Conservation (phyloP, 1,139 yeast species). For the Yamadazyma aaseri region DNA sequence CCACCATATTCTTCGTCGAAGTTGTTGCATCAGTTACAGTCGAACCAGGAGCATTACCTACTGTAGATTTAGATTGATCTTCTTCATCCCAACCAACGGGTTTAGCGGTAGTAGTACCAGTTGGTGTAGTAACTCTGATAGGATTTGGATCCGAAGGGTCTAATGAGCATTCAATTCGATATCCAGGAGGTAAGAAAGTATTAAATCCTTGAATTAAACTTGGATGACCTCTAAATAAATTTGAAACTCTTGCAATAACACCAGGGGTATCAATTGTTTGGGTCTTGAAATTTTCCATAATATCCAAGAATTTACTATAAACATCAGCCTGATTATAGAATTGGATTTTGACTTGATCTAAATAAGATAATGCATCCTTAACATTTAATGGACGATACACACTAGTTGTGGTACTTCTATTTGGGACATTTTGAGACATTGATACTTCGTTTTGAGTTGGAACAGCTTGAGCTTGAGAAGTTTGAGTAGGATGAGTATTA, state of each 20-base stretch:
- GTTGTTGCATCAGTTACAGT: constrained; percentile 3
- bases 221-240: constrained; percentile 89
- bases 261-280: constrained; percentile 98
- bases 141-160: constrained; percentile 93
- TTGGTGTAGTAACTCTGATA: constrained; percentile 91
- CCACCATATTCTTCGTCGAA: neutral
- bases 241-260: constrained; percentile 91
- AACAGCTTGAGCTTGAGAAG: constrained; percentile 7
- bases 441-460: constrained; percentile 12
- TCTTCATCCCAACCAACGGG: constrained; percentile 44
- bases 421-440: constrained; percentile 39
- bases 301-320: constrained; percentile 91
- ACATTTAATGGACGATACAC: constrained; percentile 87
- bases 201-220: constrained; percentile 93
- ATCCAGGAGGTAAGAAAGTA: constrained; percentile 96
- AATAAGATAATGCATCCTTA: constrained; percentile 90
- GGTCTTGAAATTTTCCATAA: constrained; percentile 97
- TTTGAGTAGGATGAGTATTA: constrained; percentile 13
- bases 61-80: constrained; percentile 16
- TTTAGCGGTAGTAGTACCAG: constrained; percentile 72
- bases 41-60: constrained; percentile 12
- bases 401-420: constrained; percentile 46
- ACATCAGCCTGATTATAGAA: constrained; percentile 93
- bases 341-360: constrained; percentile 93
- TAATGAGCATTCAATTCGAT: constrained; percentile 85